These are phyloP conservation scores for Tylopilus subfusipes DNA, from an alignment of 768 basidiomycete genomes.

Conservation along the genomic window DNA sequence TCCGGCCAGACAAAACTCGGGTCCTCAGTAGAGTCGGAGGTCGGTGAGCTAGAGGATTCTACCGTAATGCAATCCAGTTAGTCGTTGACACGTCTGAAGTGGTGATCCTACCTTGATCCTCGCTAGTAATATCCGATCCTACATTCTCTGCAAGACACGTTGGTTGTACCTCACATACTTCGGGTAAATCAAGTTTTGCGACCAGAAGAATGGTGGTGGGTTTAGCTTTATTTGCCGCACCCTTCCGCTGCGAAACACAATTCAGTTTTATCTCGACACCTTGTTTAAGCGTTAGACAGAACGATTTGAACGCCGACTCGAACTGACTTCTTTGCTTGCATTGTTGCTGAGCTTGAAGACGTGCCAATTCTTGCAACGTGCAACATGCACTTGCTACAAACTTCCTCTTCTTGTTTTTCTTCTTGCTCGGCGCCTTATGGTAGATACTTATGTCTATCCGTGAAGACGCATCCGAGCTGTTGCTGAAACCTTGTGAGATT, in stretches of 20 bases:
- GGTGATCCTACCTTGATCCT: constrained; percentile 12
- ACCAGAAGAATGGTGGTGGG: constrained; percentile 8
- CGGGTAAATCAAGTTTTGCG: constrained; percentile 19
- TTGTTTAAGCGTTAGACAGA: constrained; percentile 18
- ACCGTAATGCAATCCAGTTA: not conserved
- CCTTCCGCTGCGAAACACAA: constrained; percentile 19
- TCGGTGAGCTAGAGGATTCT: constrained; percentile 12
- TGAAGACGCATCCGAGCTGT: constrained; percentile 38
- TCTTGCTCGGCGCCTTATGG: constrained; percentile 57
- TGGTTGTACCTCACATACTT: not conserved
- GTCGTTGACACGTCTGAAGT: not conserved
- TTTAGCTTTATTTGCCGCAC: constrained; percentile 11
- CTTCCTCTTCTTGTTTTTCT: constrained; percentile 53
- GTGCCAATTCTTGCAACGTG: constrained; percentile 51
- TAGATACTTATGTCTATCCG: constrained; percentile 53
- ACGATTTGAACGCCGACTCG: not conserved
- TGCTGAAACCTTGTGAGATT: constrained; percentile 29
- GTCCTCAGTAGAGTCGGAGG: constrained; percentile 10
- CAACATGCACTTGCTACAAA: constrained; percentile 52
- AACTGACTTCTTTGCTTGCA: constrained; percentile 42
- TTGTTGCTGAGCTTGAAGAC: constrained; percentile 40
- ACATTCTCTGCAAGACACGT: not conserved
- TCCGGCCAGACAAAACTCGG: constrained; percentile 15
- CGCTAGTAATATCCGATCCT: constrained; percentile 1
- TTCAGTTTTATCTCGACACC: constrained; percentile 46